Conservation (phyloP, 768 basidiomycete species). For the Xerocomellus intermedius region DNA sequence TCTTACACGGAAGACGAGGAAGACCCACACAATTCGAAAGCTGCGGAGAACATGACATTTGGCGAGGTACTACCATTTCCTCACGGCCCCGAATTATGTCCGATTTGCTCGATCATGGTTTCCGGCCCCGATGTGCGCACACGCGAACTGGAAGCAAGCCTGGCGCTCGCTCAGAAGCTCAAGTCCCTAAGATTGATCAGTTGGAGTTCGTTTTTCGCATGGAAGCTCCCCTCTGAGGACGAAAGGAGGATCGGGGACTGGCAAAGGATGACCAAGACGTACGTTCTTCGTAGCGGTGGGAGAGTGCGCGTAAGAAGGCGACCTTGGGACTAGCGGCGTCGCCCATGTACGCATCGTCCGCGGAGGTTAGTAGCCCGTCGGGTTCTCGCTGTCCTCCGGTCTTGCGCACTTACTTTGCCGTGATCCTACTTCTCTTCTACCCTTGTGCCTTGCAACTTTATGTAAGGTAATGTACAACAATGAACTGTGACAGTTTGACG, state of each 20-base stretch:
- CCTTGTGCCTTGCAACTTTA: background rate
- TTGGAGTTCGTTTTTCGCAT: constrained; percentile 53
- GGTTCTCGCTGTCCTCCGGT: background rate
- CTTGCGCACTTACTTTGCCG: background rate
- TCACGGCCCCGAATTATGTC: constrained; percentile 34
- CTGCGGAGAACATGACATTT: background rate
- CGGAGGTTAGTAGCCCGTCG: background rate
- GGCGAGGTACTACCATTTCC: constrained; percentile 26
- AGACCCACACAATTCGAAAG: constrained; percentile 3
- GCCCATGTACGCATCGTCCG: background rate
- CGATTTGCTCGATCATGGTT: constrained; percentile 34
- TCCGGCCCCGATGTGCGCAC: constrained; percentile 34
- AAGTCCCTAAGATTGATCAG: constrained; percentile 43
- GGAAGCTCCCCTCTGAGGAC: constrained; percentile 14
- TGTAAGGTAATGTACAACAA: background rate
- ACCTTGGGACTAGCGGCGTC: constrained; percentile 33
- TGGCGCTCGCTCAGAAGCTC: constrained; percentile 44
- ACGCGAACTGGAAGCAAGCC: constrained; percentile 48
- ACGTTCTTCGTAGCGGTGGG: constrained; percentile 40
- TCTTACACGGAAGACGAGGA: constrained; percentile 23
- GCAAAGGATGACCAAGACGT: constrained; percentile 37
- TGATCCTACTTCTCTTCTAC: background rate
- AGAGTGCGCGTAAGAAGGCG: constrained; percentile 43
- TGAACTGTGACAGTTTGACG: background rate
- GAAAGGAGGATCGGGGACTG: constrained; percentile 20